Conservation (phyloP, 2,329 filamentous ascomycete genomes). For the Diaporthe ilicicola region DNA sequence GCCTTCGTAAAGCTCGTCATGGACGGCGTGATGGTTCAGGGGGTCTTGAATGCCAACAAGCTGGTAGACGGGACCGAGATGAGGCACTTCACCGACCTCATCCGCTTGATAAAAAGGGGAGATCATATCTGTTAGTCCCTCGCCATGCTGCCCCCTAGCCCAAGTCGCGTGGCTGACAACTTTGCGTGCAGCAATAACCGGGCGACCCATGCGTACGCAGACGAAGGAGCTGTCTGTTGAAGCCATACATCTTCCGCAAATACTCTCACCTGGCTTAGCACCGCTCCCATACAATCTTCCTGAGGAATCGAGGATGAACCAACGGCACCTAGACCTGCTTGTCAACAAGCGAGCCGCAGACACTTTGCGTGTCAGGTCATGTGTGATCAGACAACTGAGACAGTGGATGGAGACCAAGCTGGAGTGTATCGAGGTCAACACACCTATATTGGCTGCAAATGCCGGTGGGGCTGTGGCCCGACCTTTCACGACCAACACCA, state of each 20-base stretch:
- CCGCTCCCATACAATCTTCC: constrained; percentile 79
- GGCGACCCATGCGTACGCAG: constrained; percentile 72
- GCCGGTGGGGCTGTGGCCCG: constrained; percentile 89
- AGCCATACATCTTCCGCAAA: constrained; percentile 71
- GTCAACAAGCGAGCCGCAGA: constrained; percentile 75
- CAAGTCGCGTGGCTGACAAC: constrained; percentile 33
- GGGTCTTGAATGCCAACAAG: constrained; percentile 74
- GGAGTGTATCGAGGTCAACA: constrained; percentile 74
- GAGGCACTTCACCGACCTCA: constrained; percentile 65
- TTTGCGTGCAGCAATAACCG: constrained; percentile 67
- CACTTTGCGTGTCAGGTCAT: constrained; percentile 76
- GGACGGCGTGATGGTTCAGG: constrained; percentile 77
- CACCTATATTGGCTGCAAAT: constrained; percentile 82
- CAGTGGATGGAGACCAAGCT: constrained; percentile 65
- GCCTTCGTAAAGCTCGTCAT: constrained; percentile 85
- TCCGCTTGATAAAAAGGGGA: constrained; percentile 76
- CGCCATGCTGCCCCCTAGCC: constrained; percentile 25
- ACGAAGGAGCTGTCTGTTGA: constrained; percentile 81
- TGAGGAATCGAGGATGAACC: constrained; percentile 75
- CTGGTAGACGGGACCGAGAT: constrained; percentile 45
- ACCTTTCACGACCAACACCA: constrained; percentile 83
- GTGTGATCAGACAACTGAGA: constrained; percentile 74
- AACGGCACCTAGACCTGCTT: constrained; percentile 87
- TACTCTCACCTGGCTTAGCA: constrained; percentile 82
- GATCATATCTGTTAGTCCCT: constrained; percentile 79